Evolutionary conservation across 345 rosid genomes (phyloP).

Genomic region (Citropsis articulata): DNA sequence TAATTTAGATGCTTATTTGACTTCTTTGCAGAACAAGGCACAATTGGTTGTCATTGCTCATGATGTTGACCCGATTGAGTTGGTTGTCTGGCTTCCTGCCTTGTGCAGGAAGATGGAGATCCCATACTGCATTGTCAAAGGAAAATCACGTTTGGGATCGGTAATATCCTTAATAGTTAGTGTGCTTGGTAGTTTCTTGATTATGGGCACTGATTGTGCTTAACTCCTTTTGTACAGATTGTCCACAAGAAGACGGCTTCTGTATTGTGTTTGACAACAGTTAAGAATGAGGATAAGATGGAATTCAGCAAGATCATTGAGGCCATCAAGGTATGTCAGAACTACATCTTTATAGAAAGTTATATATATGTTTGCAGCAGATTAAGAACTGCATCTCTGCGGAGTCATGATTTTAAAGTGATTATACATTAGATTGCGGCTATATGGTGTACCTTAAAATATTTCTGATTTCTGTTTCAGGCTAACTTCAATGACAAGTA

Average conservation of each 20-base stretch:
- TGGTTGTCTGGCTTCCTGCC: constrained; percentile 89
- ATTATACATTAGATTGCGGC: neutral
- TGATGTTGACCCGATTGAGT: constrained; percentile 83
- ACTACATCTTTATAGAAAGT: neutral
- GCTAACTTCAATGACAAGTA: constrained; percentile 76
- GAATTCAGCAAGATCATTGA: constrained; percentile 77
- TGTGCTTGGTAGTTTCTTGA: neutral
- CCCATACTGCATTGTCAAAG: constrained; percentile 81
- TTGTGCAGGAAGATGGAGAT: constrained; percentile 86
- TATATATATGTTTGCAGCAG: neutral
- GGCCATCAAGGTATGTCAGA: constrained; percentile 59
- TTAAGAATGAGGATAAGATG: constrained; percentile 76
- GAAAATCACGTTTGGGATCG: constrained; percentile 73
- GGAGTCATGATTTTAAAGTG: neutral
- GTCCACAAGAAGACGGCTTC: constrained; percentile 71
- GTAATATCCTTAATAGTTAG: constrained; percentile 17
- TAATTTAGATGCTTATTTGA: neutral
- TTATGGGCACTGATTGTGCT: neutral
- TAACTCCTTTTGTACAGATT: constrained; percentile 26
- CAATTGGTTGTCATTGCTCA: constrained; percentile 79
- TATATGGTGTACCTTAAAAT: neutral
- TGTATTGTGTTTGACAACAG: constrained; percentile 63
- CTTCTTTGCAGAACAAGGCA: constrained; percentile 52
- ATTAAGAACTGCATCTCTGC: neutral
- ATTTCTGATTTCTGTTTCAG: constrained; percentile 23